Conservation (phyloP, 345 rosid genomes). For the Odontarrhena argentea region DNA sequence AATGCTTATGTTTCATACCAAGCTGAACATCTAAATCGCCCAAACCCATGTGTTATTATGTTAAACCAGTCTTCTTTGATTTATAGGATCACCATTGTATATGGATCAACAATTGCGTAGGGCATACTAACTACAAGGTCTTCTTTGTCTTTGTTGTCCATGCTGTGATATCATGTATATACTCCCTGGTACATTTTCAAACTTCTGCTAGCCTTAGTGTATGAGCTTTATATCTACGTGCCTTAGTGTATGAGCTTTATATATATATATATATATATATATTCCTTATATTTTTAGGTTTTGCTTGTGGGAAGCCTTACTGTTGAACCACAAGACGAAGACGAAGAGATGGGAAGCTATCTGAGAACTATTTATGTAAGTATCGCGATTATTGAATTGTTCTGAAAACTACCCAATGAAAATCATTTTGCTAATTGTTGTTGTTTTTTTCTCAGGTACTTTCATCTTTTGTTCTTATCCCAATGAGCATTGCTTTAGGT, state of each 20-base stretch:
- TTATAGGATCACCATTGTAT: conserved; percentile 95
- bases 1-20: conserved; percentile 22
- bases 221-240: not conserved
- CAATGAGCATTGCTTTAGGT: conserved; percentile 61
- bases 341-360: conserved; percentile 59
- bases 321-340: conserved; percentile 63
- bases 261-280: conserved; percentile 1
- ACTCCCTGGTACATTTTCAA: conserved; percentile 69
- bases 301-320: conserved; percentile 85
- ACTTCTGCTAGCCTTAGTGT: not conserved
- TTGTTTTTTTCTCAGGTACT: conserved; percentile 56
- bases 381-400: conserved; percentile 9
- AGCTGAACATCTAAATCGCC: not conserved
- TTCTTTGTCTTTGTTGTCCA: conserved; percentile 79
- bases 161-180: conserved; percentile 71
- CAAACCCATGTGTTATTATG: conserved; percentile 41
- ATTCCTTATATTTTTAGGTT: conserved; percentile 51
- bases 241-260: conserved; percentile 3
- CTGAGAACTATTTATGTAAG: conserved; percentile 69
- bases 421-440: conserved; percentile 17
- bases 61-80: conserved; percentile 42
- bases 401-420: conserved; percentile 1
- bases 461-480: conserved; percentile 68
- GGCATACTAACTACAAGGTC: conserved; percentile 89
- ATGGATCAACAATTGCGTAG: conserved; percentile 95